Evolutionary conservation across 495 filamentous ascomycete species (phyloP), one percentile per base, ranked within the genome.

Genomic region (Entonaema liquescens): DNA sequence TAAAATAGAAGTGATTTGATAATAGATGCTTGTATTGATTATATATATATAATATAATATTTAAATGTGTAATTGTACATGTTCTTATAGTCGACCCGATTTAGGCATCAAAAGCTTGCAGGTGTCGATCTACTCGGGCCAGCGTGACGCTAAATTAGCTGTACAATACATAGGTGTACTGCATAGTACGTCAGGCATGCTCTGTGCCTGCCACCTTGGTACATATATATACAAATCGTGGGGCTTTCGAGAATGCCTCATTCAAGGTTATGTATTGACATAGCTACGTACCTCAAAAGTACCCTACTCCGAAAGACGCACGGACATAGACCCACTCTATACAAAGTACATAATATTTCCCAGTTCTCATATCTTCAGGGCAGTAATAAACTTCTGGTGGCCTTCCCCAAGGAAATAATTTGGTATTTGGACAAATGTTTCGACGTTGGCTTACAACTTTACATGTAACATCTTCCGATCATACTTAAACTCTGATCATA

Each of bases 371-470:
- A 47, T 47, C 42, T 47, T 25, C 54, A 57, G 31, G 29, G 31
- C 54, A 57, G 12, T 28, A 55, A 55, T 50, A 50, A 49, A 50
- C 44, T 25, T 50, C 44, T 11, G 21, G 19, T 25, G 44, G 23
- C 29, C 49, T 53, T 53, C 49, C 49, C 23, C 49, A 53, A 28
- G 25, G 25, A 53, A 53, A 53, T 53, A 53, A 53, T 53, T 53
- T 53, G 9, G 12, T 13, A 53, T 29, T n/a, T 47, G 42, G 19
- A 47, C 42, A 53, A 53, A 53, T 53, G 49, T 59, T 62, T 66
- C 53, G 57, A 71, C 62, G 65, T 71, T 65, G 62, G 25, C 68
- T 57, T 71, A 57, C 54, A n/a, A 52, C 38, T 25, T 11, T 47
- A 8, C 55, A 70, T 49, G 40, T 33, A 29, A 58, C 65, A 44